phyloP scores from a whole-genome alignment of 2,329 filamentous ascomycete species.

The Fusarium temperatum region DNA sequence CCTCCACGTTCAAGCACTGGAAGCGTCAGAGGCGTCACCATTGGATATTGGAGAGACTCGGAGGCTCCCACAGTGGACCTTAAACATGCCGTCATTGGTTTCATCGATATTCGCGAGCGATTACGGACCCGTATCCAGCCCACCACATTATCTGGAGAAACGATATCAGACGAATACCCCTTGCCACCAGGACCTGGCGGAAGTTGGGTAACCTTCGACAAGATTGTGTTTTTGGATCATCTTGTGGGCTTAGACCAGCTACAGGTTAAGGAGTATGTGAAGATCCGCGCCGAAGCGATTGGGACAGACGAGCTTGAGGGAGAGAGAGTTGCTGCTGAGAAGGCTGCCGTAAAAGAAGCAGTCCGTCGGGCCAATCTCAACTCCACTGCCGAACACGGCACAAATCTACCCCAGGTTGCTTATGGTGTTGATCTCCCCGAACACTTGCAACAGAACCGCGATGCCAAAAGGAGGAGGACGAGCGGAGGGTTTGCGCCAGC shows the following conservation, averaged over 20 bases:
- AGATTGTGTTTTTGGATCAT: slow-evolving; percentile 66
- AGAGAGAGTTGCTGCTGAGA: slow-evolving; percentile 51
- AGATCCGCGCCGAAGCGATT: slow-evolving; percentile 57
- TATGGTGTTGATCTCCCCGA: slow-evolving; percentile 62
- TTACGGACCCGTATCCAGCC: slow-evolving; percentile 67
- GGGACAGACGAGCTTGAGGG: slow-evolving; percentile 52
- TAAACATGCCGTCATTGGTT: slow-evolving; percentile 69
- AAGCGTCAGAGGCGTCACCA: slow-evolving; percentile 57
- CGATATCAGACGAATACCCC: slow-evolving; percentile 57
- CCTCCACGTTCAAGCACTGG: slow-evolving; percentile 42
- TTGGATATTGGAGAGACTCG: slow-evolving; percentile 71
- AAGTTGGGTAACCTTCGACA: slow-evolving; percentile 71
- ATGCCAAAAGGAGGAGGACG: slow-evolving; percentile 59
- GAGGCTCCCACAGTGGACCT: slow-evolving; percentile 56
- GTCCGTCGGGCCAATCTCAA: slow-evolving; percentile 54
- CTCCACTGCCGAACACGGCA: slow-evolving; percentile 54
- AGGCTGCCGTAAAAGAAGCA: slow-evolving; percentile 58
- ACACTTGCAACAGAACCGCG: slow-evolving; percentile 49
- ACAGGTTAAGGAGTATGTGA: slow-evolving; percentile 70
- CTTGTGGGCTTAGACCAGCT: slow-evolving; percentile 64
- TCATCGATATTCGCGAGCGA: slow-evolving; percentile 69
- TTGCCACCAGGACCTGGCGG: slow-evolving; percentile 67
- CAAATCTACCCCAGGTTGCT: slow-evolving; percentile 57
- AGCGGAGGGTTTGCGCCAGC: slow-evolving; percentile 49
- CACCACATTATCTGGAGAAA: slow-evolving; percentile 57